A percentile compares a stretch with the other conserved stretches of the same genome.
phyloP scores from a whole-genome alignment of 2,329 filamentous ascomycete genomes.

The Westerdykella sp. region DNA sequence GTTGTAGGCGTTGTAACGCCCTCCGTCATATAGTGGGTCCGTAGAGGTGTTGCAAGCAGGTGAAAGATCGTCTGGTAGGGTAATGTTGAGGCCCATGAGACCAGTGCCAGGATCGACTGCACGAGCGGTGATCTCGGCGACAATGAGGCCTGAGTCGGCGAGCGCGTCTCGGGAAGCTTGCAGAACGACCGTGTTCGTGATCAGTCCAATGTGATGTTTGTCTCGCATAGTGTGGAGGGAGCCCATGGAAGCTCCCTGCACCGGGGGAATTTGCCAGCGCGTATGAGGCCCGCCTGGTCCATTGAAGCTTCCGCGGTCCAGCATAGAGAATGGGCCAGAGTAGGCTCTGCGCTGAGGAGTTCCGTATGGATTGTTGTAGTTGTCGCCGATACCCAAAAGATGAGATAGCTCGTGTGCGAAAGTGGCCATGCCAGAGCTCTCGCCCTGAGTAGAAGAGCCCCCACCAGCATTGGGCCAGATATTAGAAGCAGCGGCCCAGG shows the following conservation, averaged over 20 bases:
- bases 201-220: constrained; percentile 48
- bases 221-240: constrained; percentile 51
- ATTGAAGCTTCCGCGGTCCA: constrained; percentile 49
- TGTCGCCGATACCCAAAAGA: constrained; percentile 48
- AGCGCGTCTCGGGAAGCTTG: constrained; percentile 43
- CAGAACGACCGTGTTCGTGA: constrained; percentile 41
- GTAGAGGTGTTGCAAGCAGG: constrained; percentile 40
- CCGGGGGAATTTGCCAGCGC: constrained; percentile 48
- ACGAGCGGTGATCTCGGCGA: constrained; percentile 45
- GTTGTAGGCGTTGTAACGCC: constrained; percentile 48
- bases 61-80: constrained; percentile 41
- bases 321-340: constrained; percentile 50
- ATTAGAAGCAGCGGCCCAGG: constrained; percentile 46
- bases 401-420: constrained; percentile 52
- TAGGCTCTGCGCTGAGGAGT: constrained; percentile 43
- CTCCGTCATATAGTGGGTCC: constrained; percentile 48
- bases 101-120: constrained; percentile 39
- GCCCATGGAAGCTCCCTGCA: constrained; percentile 46
- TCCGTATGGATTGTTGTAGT: constrained; percentile 52
- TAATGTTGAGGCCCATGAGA: constrained; percentile 46
- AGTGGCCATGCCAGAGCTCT: constrained; percentile 49
- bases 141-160: constrained; percentile 40
- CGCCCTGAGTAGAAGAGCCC: constrained; percentile 49
- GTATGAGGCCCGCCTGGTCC: constrained; percentile 50
- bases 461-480: constrained; percentile 52